Evolutionary conservation across 306 rosid genomes (phyloP).

Genomic region (Mimosa pudica): DNA sequence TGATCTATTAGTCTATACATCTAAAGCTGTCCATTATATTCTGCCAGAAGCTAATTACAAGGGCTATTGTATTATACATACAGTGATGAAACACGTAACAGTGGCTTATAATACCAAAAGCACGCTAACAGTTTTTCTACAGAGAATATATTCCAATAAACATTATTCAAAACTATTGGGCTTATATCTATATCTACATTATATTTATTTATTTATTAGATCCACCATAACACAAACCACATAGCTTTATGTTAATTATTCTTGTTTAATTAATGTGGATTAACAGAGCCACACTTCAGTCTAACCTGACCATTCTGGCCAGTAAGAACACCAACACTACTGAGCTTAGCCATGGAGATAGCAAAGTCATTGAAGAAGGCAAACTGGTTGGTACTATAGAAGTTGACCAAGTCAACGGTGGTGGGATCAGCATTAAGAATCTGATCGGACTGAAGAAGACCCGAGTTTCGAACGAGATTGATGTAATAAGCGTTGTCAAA

Average conservation of each 20-base stretch:
- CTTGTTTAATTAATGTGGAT: not conserved
- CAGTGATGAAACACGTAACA: too few relatives aligned
- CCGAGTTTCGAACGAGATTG: conserved; percentile 41
- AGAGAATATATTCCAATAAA: not conserved
- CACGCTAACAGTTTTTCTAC: not conserved
- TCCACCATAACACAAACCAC: not conserved
- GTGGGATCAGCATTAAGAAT: conserved; percentile 46
- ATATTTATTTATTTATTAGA: not conserved
- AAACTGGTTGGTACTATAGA: conserved; percentile 42
- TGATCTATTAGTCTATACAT: too few relatives aligned
- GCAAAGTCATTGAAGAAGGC: conserved; percentile 60
- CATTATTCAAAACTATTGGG: not conserved
- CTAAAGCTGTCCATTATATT: too few relatives aligned
- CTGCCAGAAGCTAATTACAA: not conserved
- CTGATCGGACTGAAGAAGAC: conserved; percentile 67
- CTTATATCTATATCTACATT: not conserved
- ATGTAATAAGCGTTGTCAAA: conserved; percentile 64
- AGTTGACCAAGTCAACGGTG: conserved; percentile 44
- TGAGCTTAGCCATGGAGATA: conserved; percentile 62
- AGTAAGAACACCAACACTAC: conserved; percentile 55
- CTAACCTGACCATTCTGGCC: conserved; percentile 63
- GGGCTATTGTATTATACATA: not conserved
- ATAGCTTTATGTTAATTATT: not conserved
- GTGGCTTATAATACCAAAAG: not conserved
- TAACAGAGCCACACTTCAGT: conserved; percentile 56